A percentile compares a stretch with the other conserved stretches of the same genome.
Evolutionary conservation across 306 rosid species (phyloP).

Genomic region (Calophaca sinica): DNA sequence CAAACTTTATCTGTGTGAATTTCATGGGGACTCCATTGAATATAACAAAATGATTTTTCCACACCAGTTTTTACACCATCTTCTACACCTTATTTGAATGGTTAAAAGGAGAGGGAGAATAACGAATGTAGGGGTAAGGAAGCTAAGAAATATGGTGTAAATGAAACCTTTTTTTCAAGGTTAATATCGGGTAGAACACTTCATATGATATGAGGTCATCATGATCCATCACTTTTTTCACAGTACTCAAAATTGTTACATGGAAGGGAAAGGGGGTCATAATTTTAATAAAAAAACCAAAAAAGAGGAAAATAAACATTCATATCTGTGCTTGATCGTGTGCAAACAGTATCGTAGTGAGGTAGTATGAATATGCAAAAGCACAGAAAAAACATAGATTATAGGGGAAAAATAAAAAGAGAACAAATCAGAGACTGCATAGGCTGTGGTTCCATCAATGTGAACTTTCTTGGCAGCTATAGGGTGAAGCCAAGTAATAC

Average conservation of each 20-base stretch:
- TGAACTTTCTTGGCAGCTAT: constrained; percentile 67
- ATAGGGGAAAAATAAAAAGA: background rate
- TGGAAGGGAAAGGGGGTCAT: background rate
- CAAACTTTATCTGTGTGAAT: background rate
- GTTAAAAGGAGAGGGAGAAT: background rate
- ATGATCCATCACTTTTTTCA: background rate
- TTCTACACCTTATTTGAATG: background rate
- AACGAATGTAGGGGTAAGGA: background rate
- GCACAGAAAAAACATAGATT: background rate
- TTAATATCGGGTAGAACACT: too few relatives aligned
- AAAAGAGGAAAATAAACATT: background rate
- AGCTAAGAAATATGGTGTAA: background rate
- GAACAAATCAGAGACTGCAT: constrained; percentile 72
- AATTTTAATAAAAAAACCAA: background rate
- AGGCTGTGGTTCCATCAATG: constrained; percentile 76
- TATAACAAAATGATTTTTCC: background rate
- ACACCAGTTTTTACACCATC: background rate
- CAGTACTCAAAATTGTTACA: background rate
- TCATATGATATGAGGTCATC: too few relatives aligned
- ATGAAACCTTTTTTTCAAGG: background rate
- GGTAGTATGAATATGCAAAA: background rate
- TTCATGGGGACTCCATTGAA: background rate
- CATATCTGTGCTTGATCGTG: background rate
- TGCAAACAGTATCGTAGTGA: background rate
- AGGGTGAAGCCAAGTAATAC: constrained; percentile 83